Conservation (phyloP, 2,329 filamentous ascomycete genomes). For the Colletotrichum camelliae region DNA sequence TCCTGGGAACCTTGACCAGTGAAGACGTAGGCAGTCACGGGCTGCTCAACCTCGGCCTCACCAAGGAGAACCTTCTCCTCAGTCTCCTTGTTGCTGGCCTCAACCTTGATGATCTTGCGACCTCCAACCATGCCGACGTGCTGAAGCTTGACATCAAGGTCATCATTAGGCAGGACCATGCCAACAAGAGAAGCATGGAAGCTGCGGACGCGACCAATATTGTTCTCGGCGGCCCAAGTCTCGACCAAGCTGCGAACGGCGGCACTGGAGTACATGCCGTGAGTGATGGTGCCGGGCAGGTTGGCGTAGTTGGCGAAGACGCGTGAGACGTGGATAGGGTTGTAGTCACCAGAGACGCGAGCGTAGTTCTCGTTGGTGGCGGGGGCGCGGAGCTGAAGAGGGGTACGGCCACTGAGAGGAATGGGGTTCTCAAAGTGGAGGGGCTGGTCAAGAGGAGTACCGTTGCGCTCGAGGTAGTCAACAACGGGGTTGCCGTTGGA, state of each 20-base stretch:
- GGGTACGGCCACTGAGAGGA: slow-evolving; percentile 89
- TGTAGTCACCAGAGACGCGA: slow-evolving; percentile 96
- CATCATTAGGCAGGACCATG: slow-evolving; percentile 97
- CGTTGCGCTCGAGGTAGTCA: slow-evolving; percentile 92
- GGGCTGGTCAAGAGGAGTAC: slow-evolving; percentile 91
- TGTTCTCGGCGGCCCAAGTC: slow-evolving; percentile 99
- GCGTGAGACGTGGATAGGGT: slow-evolving; percentile 97
- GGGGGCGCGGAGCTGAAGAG: slow-evolving; percentile 86
- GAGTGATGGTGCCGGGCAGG: slow-evolving; percentile 94
- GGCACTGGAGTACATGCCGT: slow-evolving; percentile 99
- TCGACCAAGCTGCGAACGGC: slow-evolving; percentile 95
- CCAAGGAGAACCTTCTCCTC: slow-evolving; percentile 96
- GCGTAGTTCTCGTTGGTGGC: slow-evolving; percentile 98
- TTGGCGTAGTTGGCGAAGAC: slow-evolving; percentile 97
- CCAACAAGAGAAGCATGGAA: slow-evolving; percentile 97
- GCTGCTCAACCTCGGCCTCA: slow-evolving; percentile 97
- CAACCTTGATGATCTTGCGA: slow-evolving; percentile 99
- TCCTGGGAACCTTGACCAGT: slow-evolving; percentile 98
- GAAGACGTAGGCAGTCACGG: slow-evolving; percentile 95
- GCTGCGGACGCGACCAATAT: slow-evolving; percentile 94
- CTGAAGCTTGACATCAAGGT: slow-evolving; percentile 92
- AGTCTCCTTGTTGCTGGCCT: slow-evolving; percentile 92
- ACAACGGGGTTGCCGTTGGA: slow-evolving; percentile 97
- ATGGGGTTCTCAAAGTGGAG: slow-evolving; percentile 98
- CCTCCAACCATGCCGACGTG: slow-evolving; percentile 98